Base-by-base conservation (phyloP, 257 asterid species). In the Solanum piurae region DNA sequence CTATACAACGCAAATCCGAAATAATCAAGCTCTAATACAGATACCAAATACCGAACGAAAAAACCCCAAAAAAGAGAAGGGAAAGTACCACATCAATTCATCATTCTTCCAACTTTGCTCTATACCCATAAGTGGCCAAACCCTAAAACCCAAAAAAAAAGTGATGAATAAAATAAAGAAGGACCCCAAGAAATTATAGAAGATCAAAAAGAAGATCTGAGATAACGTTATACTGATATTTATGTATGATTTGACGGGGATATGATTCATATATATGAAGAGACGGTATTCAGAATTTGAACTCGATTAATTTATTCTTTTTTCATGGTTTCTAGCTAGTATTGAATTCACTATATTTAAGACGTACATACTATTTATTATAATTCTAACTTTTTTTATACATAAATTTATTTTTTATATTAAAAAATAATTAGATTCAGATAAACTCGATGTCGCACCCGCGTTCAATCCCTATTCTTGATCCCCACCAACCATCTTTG, bases 211-310 rank as follows among this genome's bases (percentile, higher is more conserved):
- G 75, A 85, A 71, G 80, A 42, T 49, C 18, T 49, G 75, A 87
- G 33, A n/a, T 12, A 40, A 46, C 36, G 29, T 80, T 11, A 36
- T 31, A 44, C 40, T 77, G 40, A 49, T 49, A 88, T 83, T 80
- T 90, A 88, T 86, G 88, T 88, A 55, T 68, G 92, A 90, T 90
- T 89, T 66, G 91, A 71, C 33, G 42, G 79, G 9, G 25, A 71
- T 6, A 18, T 52, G 62, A 52, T 52, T 52, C 62, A 52, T 16
- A 31, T 7, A 44, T 44, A 44, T 44, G 23, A 3, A 3, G 12
- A 14, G n/a, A 71, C 3, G 3, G 6, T 6, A 36, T 73, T 73
- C 10, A 5, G 1, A n/a, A 73, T 20, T 73, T 9, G 34, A 34
- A 2, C 13, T 34, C 5, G 46, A 18, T 73, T 1, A 6, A 18